phyloP scores from a whole-genome alignment of 106 monocot species.

The Platanthera guangdongensis region DNA sequence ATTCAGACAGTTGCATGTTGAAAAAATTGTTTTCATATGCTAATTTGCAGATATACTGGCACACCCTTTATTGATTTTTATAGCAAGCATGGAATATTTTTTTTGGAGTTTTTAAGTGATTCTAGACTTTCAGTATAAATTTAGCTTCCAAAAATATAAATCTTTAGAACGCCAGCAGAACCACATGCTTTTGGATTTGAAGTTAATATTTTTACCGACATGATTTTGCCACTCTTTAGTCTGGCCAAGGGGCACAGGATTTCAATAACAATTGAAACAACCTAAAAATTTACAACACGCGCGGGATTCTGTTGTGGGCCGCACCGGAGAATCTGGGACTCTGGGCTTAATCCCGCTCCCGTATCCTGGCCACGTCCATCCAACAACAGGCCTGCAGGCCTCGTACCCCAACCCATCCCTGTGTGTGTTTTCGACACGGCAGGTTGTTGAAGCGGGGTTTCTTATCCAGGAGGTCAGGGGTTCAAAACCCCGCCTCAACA shows the following conservation, averaged over 20 bases:
- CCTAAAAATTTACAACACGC: background rate
- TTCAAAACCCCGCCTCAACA: too few relatives aligned
- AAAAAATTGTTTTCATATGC: background rate
- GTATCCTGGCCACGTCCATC: too few relatives aligned
- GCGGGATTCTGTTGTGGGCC: background rate
- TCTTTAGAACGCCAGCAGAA: background rate
- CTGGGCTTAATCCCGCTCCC: too few relatives aligned
- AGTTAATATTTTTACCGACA: background rate
- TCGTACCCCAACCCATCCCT: too few relatives aligned
- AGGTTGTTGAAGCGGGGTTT: too few relatives aligned
- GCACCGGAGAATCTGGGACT: too few relatives aligned
- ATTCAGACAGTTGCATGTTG: too few relatives aligned
- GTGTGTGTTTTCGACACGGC: too few relatives aligned
- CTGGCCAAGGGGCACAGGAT: background rate
- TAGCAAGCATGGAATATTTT: background rate
- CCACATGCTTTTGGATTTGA: background rate
- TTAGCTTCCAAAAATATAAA: background rate
- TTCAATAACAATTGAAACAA: background rate
- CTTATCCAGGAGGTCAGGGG: too few relatives aligned
- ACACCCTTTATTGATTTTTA: background rate
- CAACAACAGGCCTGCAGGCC: too few relatives aligned
- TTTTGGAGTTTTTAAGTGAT: background rate
- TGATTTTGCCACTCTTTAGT: background rate
- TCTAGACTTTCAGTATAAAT: background rate
- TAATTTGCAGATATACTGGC: background rate